Percentiles rank a stretch among this genome's conserved stretches.
phyloP scores from a whole-genome alignment of 1,284 basidiomycete genomes.

The Tilletia horrida region DNA sequence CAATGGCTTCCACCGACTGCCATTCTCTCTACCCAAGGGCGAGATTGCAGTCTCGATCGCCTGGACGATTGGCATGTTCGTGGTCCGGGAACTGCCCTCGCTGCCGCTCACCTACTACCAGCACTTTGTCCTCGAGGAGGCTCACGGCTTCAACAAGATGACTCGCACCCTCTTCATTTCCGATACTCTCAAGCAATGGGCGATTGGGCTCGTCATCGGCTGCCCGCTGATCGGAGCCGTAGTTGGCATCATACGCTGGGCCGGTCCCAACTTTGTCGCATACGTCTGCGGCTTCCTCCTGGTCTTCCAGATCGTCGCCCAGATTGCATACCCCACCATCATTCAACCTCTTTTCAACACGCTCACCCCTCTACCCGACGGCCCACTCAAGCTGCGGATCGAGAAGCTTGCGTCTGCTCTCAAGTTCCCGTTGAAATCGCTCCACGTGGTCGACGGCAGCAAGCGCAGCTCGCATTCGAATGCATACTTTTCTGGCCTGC shows the following conservation, averaged over 20 bases:
- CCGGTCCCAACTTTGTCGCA: constrained; percentile 61
- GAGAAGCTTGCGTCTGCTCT: constrained; percentile 58
- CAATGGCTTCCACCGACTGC: constrained; percentile 21
- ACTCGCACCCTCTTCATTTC: constrained; percentile 65
- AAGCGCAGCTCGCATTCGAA: constrained; percentile 89
- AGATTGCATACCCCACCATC: constrained; percentile 61
- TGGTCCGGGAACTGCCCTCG: constrained; percentile 60
- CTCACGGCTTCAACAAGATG: constrained; percentile 95
- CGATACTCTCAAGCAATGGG: constrained; percentile 77
- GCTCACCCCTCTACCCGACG: constrained; percentile 70
- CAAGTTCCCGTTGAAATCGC: constrained; percentile 85
- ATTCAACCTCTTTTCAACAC: constrained; percentile 98
- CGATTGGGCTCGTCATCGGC: constrained; percentile 72
- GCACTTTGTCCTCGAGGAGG: constrained; percentile 90
- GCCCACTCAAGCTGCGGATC: constrained; percentile 46
- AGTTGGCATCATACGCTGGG: constrained; percentile 85
- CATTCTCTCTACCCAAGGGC: constrained; percentile 21
- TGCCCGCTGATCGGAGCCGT: constrained; percentile 81
- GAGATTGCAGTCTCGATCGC: constrained; percentile 63
- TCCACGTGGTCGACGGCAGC: constrained; percentile 96
- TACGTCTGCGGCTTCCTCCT: constrained; percentile 49
- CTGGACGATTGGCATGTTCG: constrained; percentile 59
- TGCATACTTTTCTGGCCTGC: constrained; percentile 61
- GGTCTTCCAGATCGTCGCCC: constrained; percentile 69
- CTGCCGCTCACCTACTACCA: constrained; percentile 71